These are phyloP conservation scores for Bonia amplexicaulis DNA, from an alignment of 176 grass and related monocot genomes.

Conservation along the genomic window DNA sequence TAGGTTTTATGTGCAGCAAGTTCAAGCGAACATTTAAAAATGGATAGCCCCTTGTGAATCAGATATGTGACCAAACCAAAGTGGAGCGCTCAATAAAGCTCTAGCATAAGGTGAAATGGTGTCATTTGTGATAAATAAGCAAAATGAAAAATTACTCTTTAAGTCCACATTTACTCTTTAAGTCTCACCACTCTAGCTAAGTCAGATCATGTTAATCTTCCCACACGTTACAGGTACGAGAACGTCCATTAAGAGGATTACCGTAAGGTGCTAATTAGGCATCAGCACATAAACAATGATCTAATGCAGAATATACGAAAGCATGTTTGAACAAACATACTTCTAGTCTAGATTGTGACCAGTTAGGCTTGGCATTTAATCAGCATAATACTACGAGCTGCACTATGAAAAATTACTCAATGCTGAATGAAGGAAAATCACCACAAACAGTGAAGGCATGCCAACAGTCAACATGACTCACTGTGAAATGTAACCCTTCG, in stretches of 20 bases:
- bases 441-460: neutral
- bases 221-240: neutral
- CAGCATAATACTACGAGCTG: neutral
- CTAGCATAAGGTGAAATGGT: neutral
- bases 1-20: neutral
- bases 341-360: neutral
- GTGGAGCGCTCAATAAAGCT: neutral
- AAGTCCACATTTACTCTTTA: neutral
- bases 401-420: neutral
- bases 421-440: neutral
- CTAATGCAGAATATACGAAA: neutral
- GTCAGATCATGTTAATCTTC: neutral
- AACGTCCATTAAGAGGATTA: neutral
- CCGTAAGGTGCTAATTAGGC: neutral
- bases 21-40: neutral
- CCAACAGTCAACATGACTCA: neutral
- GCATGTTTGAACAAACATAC: neutral
- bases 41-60: neutral
- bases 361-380: neutral
- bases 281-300: neutral
- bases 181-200: neutral
- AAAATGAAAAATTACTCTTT: no score
- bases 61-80: neutral
- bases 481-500: neutral
- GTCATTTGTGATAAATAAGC: neutral